A percentile compares a stretch with the other conserved stretches of the same genome.
phyloP scores from a whole-genome alignment of 2,329 filamentous ascomycete genomes.

The Simplicillium aogashimaense region DNA sequence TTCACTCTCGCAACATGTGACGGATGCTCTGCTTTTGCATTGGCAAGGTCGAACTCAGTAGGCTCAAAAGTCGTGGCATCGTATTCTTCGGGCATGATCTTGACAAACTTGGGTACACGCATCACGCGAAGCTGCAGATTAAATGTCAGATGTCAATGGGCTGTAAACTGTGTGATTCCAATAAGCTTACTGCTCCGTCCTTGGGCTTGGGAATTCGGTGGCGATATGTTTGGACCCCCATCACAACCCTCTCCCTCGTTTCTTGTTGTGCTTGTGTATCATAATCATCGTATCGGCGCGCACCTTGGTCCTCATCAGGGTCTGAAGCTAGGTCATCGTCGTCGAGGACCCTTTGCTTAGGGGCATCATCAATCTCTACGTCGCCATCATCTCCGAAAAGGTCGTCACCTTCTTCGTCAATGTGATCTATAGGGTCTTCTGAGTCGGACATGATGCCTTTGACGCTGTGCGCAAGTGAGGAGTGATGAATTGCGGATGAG shows the following conservation, averaged over 20 bases:
- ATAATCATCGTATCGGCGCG: slow-evolving; percentile 31
- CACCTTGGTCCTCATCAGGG: slow-evolving; percentile 31
- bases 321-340: slow-evolving; percentile 52
- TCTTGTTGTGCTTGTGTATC: slow-evolving; percentile 33
- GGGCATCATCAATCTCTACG: slow-evolving; percentile 40
- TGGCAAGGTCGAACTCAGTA: slow-evolving; percentile 41
- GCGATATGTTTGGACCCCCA: slow-evolving; percentile 55
- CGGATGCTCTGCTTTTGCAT: slow-evolving; percentile 43
- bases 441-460: slow-evolving; percentile 41
- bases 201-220: slow-evolving; percentile 62
- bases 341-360: slow-evolving; percentile 51
- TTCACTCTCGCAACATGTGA: slow-evolving; percentile 61
- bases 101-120: slow-evolving; percentile 63
- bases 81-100: slow-evolving; percentile 59
- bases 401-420: slow-evolving; percentile 49
- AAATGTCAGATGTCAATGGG: slow-evolving; percentile 1
- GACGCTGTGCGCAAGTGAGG: background rate
- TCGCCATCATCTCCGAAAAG: slow-evolving; percentile 53
- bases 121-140: slow-evolving; percentile 52
- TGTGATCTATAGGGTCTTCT: slow-evolving; percentile 40
- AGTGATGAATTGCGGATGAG: background rate
- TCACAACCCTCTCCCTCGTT: slow-evolving; percentile 46
- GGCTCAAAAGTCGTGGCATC: slow-evolving; percentile 56
- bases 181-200: slow-evolving; percentile 53
- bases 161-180: background rate